A percentile compares a stretch with the other conserved stretches of the same genome.
These are phyloP conservation scores for Pseudopediastrum boryanum DNA, from an alignment of 139 green algal genomes.

Conservation along the genomic window DNA sequence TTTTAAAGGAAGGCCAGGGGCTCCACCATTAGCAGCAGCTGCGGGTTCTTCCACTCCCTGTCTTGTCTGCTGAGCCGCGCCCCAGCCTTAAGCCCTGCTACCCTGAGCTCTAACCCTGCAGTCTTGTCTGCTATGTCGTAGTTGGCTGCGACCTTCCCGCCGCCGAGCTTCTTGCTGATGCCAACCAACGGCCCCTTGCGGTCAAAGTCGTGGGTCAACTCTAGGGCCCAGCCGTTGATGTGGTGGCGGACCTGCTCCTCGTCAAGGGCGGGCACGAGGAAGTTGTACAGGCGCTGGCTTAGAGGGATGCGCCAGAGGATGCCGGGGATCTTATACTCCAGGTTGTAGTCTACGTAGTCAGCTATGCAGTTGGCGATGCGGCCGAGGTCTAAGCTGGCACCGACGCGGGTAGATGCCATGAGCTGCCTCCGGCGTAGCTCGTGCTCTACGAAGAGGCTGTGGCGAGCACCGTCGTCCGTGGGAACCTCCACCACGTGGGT, in stretches of 20 bases:
- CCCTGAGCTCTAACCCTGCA: constrained; percentile 21
- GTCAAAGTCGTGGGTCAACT: constrained; percentile 52
- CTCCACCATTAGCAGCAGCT: constrained; percentile 40
- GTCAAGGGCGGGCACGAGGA: constrained; percentile 49
- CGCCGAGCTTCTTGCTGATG: constrained; percentile 47
- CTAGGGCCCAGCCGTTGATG: constrained; percentile 49
- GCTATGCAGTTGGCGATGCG: constrained; percentile 46
- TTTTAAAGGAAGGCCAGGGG: constrained; percentile 38
- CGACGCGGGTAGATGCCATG: constrained; percentile 44
- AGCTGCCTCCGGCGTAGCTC: constrained; percentile 38
- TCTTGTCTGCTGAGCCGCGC: constrained; percentile 24
- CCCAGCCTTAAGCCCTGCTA: constrained; percentile 24
- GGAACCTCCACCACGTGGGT: constrained; percentile 41
- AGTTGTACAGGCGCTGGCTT: constrained; percentile 37
- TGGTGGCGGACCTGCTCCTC: constrained; percentile 50
- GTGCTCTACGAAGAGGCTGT: constrained; percentile 41
- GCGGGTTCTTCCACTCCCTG: constrained; percentile 31
- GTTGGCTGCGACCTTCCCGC: constrained; percentile 33
- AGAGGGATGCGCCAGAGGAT: constrained; percentile 54
- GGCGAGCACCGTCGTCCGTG: not conserved
- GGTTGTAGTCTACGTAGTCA: constrained; percentile 35
- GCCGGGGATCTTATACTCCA: constrained; percentile 42
- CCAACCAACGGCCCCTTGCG: constrained; percentile 17
- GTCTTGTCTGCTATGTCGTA: constrained; percentile 34
- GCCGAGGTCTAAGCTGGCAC: constrained; percentile 49